Evolutionary conservation across 306 rosid species (phyloP).

Genomic region (Castanea mollissima): DNA sequence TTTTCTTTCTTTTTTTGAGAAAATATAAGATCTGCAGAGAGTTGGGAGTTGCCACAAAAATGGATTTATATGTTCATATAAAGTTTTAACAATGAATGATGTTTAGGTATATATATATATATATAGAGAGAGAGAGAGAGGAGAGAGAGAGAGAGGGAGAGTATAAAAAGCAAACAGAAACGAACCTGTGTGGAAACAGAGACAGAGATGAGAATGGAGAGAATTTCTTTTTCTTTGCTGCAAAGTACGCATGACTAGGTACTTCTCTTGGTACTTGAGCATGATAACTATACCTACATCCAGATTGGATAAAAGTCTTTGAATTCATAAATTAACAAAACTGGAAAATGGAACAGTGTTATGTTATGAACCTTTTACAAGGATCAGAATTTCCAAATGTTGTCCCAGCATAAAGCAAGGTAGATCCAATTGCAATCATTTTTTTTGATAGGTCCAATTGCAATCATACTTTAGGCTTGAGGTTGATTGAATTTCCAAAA

Average conservation of each 20-base stretch:
- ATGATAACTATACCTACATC: neutral
- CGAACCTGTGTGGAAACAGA: too few species aligned
- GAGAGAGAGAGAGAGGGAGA: too few species aligned
- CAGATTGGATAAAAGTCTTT: neutral
- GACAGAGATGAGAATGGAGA: too few species aligned
- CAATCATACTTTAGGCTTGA: neutral
- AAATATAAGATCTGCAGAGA: too few species aligned
- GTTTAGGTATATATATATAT: too few species aligned
- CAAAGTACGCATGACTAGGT: neutral
- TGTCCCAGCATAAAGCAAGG: neutral
- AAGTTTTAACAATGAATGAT: too few species aligned
- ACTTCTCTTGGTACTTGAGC: neutral
- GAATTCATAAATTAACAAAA: neutral
- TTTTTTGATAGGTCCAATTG: neutral
- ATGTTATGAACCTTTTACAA: neutral
- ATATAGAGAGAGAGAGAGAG: too few species aligned
- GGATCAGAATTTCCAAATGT: neutral
- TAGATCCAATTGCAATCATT: neutral
- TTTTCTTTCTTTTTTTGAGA: too few species aligned
- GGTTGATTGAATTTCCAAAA: neutral
- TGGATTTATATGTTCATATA: too few species aligned
- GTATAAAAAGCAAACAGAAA: too few species aligned
- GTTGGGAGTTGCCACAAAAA: too few species aligned
- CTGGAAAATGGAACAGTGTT: constrained; percentile 7
- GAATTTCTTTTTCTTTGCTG: too few species aligned